Evolutionary conservation across 1,284 basidiomycete genomes (phyloP).

Genomic region (Vanrija sp.): DNA sequence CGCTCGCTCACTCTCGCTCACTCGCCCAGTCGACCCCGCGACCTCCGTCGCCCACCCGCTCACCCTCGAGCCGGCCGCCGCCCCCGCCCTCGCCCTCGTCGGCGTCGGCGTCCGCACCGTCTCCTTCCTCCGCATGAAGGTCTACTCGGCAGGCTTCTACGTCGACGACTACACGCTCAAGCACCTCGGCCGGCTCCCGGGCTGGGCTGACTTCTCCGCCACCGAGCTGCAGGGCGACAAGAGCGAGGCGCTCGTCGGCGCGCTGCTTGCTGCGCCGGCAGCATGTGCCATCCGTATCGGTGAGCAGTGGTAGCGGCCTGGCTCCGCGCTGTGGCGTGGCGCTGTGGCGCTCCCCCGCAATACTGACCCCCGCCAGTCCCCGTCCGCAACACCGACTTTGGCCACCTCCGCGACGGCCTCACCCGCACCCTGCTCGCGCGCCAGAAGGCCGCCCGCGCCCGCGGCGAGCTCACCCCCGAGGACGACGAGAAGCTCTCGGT

Average conservation of each 20-base stretch:
- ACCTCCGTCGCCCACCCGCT: slow-evolving; percentile 45
- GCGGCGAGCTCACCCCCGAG: slow-evolving; percentile 25
- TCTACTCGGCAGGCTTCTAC: slow-evolving; percentile 55
- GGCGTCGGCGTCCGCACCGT: slow-evolving; percentile 56
- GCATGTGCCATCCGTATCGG: slow-evolving; percentile 47
- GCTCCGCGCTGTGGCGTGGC: neutral
- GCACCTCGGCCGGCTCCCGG: slow-evolving; percentile 2
- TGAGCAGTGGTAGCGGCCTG: slow-evolving; percentile 13
- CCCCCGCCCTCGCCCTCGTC: slow-evolving; percentile 45
- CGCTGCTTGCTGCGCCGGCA: slow-evolving; percentile 17
- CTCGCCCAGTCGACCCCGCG: slow-evolving; percentile 40
- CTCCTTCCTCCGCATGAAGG: slow-evolving; percentile 53
- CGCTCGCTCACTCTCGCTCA: neutral
- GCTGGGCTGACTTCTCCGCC: neutral
- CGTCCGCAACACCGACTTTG: slow-evolving; percentile 54
- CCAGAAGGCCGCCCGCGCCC: slow-evolving; percentile 46
- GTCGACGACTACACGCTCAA: slow-evolving; percentile 40
- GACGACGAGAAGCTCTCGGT: slow-evolving; percentile 42
- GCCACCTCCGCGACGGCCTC: slow-evolving; percentile 55
- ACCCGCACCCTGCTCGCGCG: slow-evolving; percentile 51
- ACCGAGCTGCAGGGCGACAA: neutral
- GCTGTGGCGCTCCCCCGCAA: neutral
- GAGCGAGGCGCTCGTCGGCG: slow-evolving; percentile 3
- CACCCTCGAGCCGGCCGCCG: slow-evolving; percentile 24
- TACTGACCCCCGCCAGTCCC: slow-evolving; percentile 43